Conservation (phyloP, 306 rosid genomes). For the Phaseolus lunatus region DNA sequence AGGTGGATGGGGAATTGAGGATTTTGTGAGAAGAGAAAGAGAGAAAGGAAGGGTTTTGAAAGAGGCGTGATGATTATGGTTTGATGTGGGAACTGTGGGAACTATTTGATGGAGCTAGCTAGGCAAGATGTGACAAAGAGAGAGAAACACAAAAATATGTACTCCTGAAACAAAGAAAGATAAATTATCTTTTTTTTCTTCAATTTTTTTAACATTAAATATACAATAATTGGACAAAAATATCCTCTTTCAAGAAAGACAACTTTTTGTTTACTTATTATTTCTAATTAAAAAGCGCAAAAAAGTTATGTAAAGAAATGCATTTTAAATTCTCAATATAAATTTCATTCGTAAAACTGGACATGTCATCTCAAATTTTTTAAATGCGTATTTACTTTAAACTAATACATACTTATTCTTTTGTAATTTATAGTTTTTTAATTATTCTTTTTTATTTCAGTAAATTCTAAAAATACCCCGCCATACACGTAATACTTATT, state of each 20-base stretch:
- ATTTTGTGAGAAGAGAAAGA: constrained; percentile 14
- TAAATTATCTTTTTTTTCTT: too few relatives aligned
- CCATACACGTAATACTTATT: neutral
- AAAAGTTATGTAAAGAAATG: too few relatives aligned
- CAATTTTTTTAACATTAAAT: neutral
- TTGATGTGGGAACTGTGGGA: constrained; percentile 70
- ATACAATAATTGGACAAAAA: neutral
- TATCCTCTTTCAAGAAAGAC: neutral
- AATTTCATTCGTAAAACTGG: too few relatives aligned
- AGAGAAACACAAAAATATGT: constrained; percentile 30
- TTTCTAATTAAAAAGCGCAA: neutral
- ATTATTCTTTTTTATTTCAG: neutral
- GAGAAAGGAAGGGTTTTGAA: constrained; percentile 37
- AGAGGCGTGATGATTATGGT: constrained; percentile 61
- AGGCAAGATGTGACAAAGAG: constrained; percentile 59
- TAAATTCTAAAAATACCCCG: neutral
- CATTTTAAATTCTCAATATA: too few relatives aligned
- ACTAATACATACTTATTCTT: neutral
- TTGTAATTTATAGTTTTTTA: neutral
- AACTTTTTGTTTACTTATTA: neutral
- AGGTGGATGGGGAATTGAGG: constrained; percentile 19
- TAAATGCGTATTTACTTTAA: too few relatives aligned
- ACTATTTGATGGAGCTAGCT: constrained; percentile 66
- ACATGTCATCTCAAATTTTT: too few relatives aligned
- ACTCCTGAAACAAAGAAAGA: neutral